Conservation (phyloP, 768 basidiomycete genomes). For the Leccinum variicolor region DNA sequence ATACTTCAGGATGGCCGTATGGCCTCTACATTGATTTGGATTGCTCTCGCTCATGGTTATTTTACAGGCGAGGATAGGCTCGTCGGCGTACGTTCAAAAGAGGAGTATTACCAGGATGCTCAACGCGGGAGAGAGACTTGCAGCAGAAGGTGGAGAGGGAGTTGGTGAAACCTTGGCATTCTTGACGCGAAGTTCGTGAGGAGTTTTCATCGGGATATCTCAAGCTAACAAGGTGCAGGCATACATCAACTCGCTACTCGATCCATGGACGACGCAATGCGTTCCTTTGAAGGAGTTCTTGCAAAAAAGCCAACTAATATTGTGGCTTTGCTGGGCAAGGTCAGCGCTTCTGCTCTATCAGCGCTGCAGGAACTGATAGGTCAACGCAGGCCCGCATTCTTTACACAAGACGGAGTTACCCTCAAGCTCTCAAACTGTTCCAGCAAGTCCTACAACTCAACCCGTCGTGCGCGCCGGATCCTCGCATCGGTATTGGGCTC, state of each 20-base stretch:
- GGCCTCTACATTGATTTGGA: conserved; percentile 18
- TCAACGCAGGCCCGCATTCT: conserved; percentile 70
- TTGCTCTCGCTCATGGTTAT: background rate
- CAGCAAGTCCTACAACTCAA: conserved; percentile 83
- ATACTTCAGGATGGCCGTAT: conserved; percentile 70
- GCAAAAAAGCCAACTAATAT: conserved; percentile 79
- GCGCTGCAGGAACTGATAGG: conserved; percentile 1
- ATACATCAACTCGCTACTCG: conserved; percentile 79
- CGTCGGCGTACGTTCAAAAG: conserved; percentile 56
- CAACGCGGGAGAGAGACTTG: conserved; percentile 56
- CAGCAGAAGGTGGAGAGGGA: conserved; percentile 56
- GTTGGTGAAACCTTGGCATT: conserved; percentile 55
- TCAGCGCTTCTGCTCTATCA: conserved; percentile 22
- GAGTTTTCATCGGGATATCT: background rate
- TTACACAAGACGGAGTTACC: conserved; percentile 73
- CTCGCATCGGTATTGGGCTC: conserved; percentile 91
- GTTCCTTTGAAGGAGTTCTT: conserved; percentile 79
- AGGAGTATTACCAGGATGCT: conserved; percentile 72
- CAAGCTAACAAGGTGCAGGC: conserved; percentile 41
- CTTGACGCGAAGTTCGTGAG: conserved; percentile 60
- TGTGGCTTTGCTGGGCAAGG: conserved; percentile 86
- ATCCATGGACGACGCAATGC: conserved; percentile 76
- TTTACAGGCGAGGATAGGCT: conserved; percentile 62
- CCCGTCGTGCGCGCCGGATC: conserved; percentile 84
- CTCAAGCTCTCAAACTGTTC: conserved; percentile 79